These are phyloP conservation scores for Stemphylium lycopersici DNA, from an alignment of 2,329 filamentous ascomycete species.

Conservation along the genomic window DNA sequence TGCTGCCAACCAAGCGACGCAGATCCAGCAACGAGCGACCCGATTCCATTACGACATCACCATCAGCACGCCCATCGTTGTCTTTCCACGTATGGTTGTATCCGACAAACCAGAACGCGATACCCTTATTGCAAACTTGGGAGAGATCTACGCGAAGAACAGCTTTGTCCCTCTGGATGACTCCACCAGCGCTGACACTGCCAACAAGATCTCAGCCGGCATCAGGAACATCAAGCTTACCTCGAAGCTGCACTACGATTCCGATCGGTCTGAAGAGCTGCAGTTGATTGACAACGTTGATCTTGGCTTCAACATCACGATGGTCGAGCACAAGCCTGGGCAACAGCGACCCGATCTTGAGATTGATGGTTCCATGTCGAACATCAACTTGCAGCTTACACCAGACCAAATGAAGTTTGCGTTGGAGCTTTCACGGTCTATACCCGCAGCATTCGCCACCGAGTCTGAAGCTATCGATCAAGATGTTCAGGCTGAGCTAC, in stretches of 20 bases:
- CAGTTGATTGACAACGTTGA: constrained; percentile 98
- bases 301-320: constrained; percentile 87
- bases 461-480: constrained; percentile 72
- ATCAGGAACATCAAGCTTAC: constrained; percentile 92
- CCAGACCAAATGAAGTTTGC: constrained; percentile 91
- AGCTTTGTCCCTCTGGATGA: constrained; percentile 87
- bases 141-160: constrained; percentile 97
- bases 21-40: constrained; percentile 87
- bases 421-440: constrained; percentile 82
- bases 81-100: constrained; percentile 82
- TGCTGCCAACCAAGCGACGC: constrained; percentile 89
- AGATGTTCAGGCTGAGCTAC: constrained; percentile 77
- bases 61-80: constrained; percentile 92
- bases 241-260: constrained; percentile 82
- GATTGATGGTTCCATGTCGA: constrained; percentile 88
- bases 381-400: constrained; percentile 87
- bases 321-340: constrained; percentile 82
- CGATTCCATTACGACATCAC: constrained; percentile 94
- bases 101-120: constrained; percentile 76
- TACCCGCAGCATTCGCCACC: constrained; percentile 83
- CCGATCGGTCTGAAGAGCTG: constrained; percentile 77
- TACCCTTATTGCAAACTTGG: constrained; percentile 87
- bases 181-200: constrained; percentile 71
- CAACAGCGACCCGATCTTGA: constrained; percentile 86
- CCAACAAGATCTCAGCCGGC: constrained; percentile 88